Conservation (phyloP, 2,329 filamentous ascomycete species). For the Ustilaginoidea virens region DNA sequence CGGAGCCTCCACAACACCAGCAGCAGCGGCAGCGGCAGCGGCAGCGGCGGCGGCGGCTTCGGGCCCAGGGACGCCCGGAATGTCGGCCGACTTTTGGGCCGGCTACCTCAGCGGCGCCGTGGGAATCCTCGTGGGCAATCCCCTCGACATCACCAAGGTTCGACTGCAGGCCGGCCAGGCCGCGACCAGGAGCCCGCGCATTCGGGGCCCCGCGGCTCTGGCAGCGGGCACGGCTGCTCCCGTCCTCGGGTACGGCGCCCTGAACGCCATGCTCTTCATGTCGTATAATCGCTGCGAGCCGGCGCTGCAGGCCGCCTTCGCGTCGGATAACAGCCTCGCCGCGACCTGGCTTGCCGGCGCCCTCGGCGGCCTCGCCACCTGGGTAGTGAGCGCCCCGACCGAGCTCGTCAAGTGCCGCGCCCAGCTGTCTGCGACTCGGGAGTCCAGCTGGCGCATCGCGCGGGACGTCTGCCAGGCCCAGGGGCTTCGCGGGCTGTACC, state of each 20-base stretch:
- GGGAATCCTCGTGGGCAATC: constrained; percentile 81
- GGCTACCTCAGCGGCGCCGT: constrained; percentile 77
- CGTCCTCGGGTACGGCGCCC: constrained; percentile 74
- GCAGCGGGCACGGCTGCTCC: constrained; percentile 65
- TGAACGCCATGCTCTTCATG: constrained; percentile 82
- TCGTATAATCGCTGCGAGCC: constrained; percentile 76
- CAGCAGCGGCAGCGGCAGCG: no score
- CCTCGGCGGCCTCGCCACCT: constrained; percentile 68
- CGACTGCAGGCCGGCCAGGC: constrained; percentile 49
- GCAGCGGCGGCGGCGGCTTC: no score
- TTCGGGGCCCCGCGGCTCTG: constrained; percentile 20
- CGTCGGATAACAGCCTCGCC: constrained; percentile 31
- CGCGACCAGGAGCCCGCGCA: constrained; percentile 6
- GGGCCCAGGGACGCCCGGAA: constrained; percentile 16
- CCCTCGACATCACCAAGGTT: constrained; percentile 49
- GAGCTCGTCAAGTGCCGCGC: constrained; percentile 84
- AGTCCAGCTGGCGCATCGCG: constrained; percentile 49
- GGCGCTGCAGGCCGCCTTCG: constrained; percentile 1
- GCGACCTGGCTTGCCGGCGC: constrained; percentile 70
- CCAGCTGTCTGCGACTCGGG: constrained; percentile 39
- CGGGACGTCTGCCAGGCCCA: constrained; percentile 39
- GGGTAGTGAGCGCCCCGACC: constrained; percentile 73
- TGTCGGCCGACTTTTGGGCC: constrained; percentile 88
- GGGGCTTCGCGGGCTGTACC: constrained; percentile 59
- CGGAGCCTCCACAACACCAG: no score